Evolutionary conservation across 1,284 basidiomycete genomes (phyloP).

Genomic region (Anthracocystis panici-leucophaei): DNA sequence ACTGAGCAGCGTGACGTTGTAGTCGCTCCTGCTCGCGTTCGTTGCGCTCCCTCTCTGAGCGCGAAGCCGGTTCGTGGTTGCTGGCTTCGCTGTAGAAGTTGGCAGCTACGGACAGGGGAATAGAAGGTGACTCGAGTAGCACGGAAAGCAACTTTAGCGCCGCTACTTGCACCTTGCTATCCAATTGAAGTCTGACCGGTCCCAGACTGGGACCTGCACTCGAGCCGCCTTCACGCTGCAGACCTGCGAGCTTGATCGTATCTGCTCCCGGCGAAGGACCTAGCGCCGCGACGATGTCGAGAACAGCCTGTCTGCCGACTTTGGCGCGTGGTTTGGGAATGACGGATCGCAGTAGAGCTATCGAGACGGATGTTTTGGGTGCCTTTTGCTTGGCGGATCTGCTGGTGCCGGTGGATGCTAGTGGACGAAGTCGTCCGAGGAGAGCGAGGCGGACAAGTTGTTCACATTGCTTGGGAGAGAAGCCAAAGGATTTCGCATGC

Average conservation of each 20-base stretch:
- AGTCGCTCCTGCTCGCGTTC: conserved; percentile 30
- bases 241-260: conserved; percentile 25
- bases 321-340: conserved; percentile 30
- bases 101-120: conserved; percentile 35
- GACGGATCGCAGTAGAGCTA: conserved; percentile 38
- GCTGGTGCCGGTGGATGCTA: conserved; percentile 13
- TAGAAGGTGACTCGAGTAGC: conserved; percentile 40
- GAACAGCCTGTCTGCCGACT: conserved; percentile 34
- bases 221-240: conserved; percentile 13
- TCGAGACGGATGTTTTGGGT: conserved; percentile 36
- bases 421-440: conserved; percentile 23
- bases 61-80: background rate
- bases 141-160: conserved; percentile 46
- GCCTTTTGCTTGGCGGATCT: conserved; percentile 22
- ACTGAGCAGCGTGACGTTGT: conserved; percentile 34
- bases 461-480: conserved; percentile 40
- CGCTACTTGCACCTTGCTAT: conserved; percentile 46
- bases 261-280: conserved; percentile 43
- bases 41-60: conserved; percentile 14
- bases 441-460: conserved; percentile 39
- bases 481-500: conserved; percentile 35
- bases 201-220: conserved; percentile 24
- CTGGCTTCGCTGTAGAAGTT: conserved; percentile 26
- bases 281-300: conserved; percentile 34
- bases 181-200: conserved; percentile 34